Conservation (phyloP, 2,329 filamentous ascomycete genomes). For the Podosphaera leucotricha region DNA sequence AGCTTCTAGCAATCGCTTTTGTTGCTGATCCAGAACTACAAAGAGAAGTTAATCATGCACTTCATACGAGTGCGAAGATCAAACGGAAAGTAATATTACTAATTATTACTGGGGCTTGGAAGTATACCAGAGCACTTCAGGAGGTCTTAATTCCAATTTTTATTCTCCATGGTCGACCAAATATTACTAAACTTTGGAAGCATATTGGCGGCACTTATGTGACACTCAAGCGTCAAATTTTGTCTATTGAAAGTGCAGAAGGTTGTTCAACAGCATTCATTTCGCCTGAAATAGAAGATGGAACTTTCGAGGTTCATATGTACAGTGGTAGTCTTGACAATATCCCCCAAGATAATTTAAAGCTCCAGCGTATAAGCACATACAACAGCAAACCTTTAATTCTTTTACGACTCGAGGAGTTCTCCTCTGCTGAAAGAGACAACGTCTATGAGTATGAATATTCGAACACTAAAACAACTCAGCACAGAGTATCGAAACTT, state of each 20-base stretch:
- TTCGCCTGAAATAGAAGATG: slow-evolving; percentile 4
- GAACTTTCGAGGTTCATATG: slow-evolving; percentile 5
- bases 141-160: slow-evolving; percentile 15
- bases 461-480: slow-evolving; percentile 12
- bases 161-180: slow-evolving; percentile 22
- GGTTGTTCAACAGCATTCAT: slow-evolving; percentile 25
- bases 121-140: slow-evolving; percentile 22
- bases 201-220: slow-evolving; percentile 25
- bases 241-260: slow-evolving; percentile 23
- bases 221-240: slow-evolving; percentile 22
- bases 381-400: slow-evolving; percentile 22
- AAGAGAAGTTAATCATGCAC: slow-evolving; percentile 24
- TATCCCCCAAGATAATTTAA: slow-evolving; percentile 21
- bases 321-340: slow-evolving; percentile 13
- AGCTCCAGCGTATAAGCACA: slow-evolving; percentile 22
- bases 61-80: slow-evolving; percentile 15
- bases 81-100: slow-evolving; percentile 15
- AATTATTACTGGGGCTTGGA: slow-evolving; percentile 23
- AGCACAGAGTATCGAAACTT: slow-evolving; percentile 5
- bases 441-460: slow-evolving; percentile 29
- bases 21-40: slow-evolving; percentile 29
- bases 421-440: slow-evolving; percentile 16
- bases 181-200: slow-evolving; percentile 23
- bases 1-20: slow-evolving; percentile 25
- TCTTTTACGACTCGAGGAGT: slow-evolving; percentile 15